Evolutionary conservation across 2,329 filamentous ascomycete species (phyloP).

Genomic region (Endocalyx cinctus): DNA sequence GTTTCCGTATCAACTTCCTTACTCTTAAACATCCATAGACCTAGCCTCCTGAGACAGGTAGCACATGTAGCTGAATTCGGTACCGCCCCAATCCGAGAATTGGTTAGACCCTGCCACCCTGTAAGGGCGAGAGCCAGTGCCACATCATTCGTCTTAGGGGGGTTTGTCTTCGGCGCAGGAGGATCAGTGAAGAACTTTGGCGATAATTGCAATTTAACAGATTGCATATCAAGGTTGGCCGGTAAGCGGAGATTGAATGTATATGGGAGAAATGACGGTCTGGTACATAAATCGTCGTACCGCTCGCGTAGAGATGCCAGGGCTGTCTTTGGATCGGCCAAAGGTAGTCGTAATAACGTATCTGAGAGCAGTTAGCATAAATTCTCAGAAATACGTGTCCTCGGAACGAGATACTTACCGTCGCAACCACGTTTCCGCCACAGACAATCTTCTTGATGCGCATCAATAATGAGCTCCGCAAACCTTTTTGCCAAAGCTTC

Average conservation of each 20-base stretch:
- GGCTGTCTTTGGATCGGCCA: slow-evolving; percentile 57
- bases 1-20: slow-evolving; percentile 57
- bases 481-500: slow-evolving; percentile 74
- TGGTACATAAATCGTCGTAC: slow-evolving; percentile 57
- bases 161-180: slow-evolving; percentile 26
- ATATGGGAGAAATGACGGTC: slow-evolving; percentile 55
- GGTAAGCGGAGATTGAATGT: slow-evolving; percentile 58
- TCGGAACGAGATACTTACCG: slow-evolving; percentile 50
- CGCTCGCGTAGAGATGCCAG: slow-evolving; percentile 56
- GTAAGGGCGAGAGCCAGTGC: slow-evolving; percentile 67
- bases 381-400: slow-evolving; percentile 11
- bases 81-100: slow-evolving; percentile 51
- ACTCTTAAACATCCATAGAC: slow-evolving; percentile 89
- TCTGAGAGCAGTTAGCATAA: slow-evolving; percentile 46
- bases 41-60: slow-evolving; percentile 81
- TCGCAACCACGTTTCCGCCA: slow-evolving; percentile 90
- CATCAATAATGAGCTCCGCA: slow-evolving; percentile 63
- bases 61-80: slow-evolving; percentile 75
- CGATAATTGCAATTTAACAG: slow-evolving; percentile 45
- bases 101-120: slow-evolving; percentile 68
- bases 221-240: slow-evolving; percentile 45
- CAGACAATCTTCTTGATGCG: slow-evolving; percentile 75
- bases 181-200: slow-evolving; percentile 49
- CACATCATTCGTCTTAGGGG: slow-evolving; percentile 46
- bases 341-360: slow-evolving; percentile 55